Percentiles rank a stretch among this genome's conserved stretches.
These are phyloP conservation scores for Huiozyma naganishii DNA, from an alignment of 805 yeast species.

Conservation along the genomic window DNA sequence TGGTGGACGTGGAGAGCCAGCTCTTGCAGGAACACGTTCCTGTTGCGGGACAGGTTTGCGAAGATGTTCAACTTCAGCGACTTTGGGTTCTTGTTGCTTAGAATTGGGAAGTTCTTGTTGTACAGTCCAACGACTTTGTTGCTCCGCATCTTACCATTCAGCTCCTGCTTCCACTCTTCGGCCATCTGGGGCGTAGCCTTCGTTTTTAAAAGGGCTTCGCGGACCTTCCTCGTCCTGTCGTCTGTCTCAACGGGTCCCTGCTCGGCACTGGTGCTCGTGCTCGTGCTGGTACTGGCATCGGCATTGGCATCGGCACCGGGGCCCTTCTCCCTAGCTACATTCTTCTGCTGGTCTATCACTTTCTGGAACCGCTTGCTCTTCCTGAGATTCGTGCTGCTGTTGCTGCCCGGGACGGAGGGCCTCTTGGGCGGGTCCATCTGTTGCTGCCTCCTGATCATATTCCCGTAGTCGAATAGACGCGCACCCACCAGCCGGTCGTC, in stretches of 20 bases:
- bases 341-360: neutral
- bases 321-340: neutral
- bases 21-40: slow-evolving; percentile 19
- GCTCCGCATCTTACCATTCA: slow-evolving; percentile 1
- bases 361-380: slow-evolving; percentile 11
- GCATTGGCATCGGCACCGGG: neutral
- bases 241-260: neutral
- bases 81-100: slow-evolving; percentile 21
- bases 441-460: neutral
- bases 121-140: slow-evolving; percentile 17
- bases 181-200: neutral
- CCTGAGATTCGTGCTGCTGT: slow-evolving; percentile 2
- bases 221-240: neutral
- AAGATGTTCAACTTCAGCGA: slow-evolving; percentile 22
- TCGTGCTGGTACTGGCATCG: neutral
- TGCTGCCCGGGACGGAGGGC: neutral
- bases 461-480: neutral
- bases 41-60: slow-evolving; percentile 18
- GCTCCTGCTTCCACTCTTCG: no score
- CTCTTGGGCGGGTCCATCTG: neutral
- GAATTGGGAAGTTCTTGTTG: slow-evolving; percentile 20
- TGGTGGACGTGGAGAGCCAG: slow-evolving; percentile 12
- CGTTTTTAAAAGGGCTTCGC: neutral
- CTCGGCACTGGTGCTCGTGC: neutral
- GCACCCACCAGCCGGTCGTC: neutral